A percentile compares a stretch with the other conserved stretches of the same genome.
Evolutionary conservation across 2,329 filamentous ascomycete genomes (phyloP).

Genomic region (Venturia nashicola): DNA sequence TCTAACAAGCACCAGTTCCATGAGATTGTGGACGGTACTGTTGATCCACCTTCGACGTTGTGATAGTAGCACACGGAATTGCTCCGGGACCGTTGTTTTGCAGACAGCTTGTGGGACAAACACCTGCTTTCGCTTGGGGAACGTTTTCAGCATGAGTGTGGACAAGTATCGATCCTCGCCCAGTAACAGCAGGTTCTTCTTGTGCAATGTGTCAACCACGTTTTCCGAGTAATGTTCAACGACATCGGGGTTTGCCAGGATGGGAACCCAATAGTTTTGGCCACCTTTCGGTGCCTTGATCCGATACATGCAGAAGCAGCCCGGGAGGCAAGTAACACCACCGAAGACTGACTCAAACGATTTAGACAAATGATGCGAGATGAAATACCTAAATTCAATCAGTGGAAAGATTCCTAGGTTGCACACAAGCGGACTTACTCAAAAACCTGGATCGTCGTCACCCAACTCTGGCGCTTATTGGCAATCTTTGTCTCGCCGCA

Average conservation of each 20-base stretch:
- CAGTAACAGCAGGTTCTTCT: conserved; percentile 85
- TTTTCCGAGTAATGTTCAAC: conserved; percentile 99
- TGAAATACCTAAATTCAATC: conserved; percentile 56
- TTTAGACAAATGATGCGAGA: conserved; percentile 93
- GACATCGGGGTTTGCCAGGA: conserved; percentile 93
- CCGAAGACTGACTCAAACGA: conserved; percentile 98
- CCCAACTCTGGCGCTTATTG: conserved; percentile 91
- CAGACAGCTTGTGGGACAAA: conserved; percentile 98
- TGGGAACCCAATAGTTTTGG: conserved; percentile 99
- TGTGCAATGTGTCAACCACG: conserved; percentile 94
- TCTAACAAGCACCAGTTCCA: conserved; percentile 90
- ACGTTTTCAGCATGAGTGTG: conserved; percentile 95
- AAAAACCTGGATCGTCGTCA: conserved; percentile 96
- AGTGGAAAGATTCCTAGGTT: conserved; percentile 7
- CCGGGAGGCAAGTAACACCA: conserved; percentile 95
- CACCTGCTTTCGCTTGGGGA: conserved; percentile 97
- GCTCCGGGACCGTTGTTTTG: conserved; percentile 92
- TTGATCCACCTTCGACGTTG: conserved; percentile 98
- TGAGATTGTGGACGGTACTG: conserved; percentile 95
- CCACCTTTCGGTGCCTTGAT: conserved; percentile 98
- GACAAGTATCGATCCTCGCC: conserved; percentile 93
- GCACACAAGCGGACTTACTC: conserved; percentile 41
- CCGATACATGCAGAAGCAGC: conserved; percentile 99
- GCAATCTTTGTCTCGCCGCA: conserved; percentile 99
- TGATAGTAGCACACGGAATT: conserved; percentile 83